A percentile compares a stretch with the other conserved stretches of the same genome.
Evolutionary conservation across 495 filamentous ascomycete species (phyloP).

Genomic region (Talaromyces borbonicus): DNA sequence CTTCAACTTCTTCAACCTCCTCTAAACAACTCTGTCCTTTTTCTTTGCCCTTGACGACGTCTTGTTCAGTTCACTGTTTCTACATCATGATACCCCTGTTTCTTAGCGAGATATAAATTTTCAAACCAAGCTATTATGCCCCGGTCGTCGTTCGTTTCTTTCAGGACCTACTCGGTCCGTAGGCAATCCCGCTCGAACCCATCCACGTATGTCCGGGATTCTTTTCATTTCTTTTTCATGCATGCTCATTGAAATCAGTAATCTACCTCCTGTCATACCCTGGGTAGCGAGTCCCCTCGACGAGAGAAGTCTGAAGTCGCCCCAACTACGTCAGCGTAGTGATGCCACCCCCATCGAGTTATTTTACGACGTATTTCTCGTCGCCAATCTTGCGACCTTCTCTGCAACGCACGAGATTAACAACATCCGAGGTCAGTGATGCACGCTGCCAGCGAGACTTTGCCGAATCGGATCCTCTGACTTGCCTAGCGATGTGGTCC

Average conservation of each 20-base stretch:
- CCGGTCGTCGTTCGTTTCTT: slow-evolving; percentile 9
- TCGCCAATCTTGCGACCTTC: slow-evolving; percentile 58
- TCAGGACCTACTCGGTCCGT: slow-evolving; percentile 7
- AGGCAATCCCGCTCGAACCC: neutral
- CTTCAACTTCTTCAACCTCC: neutral
- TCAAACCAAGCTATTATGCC: slow-evolving; percentile 3
- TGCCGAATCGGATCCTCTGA: neutral
- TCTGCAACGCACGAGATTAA: slow-evolving; percentile 46
- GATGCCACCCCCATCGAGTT: slow-evolving; percentile 49
- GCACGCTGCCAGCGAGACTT: neutral
- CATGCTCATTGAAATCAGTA: neutral
- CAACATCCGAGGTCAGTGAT: slow-evolving; percentile 27
- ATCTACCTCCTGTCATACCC: slow-evolving; percentile 11
- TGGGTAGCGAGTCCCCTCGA: slow-evolving; percentile 29
- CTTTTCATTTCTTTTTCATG: neutral
- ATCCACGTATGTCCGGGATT: neutral
- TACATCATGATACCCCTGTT: slow-evolving; percentile 8
- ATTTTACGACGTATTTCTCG: slow-evolving; percentile 65
- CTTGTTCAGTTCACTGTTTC: too few relatives aligned
- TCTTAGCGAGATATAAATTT: slow-evolving; percentile 4
- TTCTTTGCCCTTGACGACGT: too few relatives aligned
- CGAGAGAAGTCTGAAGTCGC: slow-evolving; percentile 12
- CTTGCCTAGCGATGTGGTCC: slow-evolving; percentile 25
- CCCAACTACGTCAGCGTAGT: slow-evolving; percentile 22
- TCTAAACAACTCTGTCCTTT: too few relatives aligned